These are phyloP conservation scores for Lepidopterella palustris DNA, from an alignment of 495 filamentous ascomycete genomes.

Conservation along the genomic window DNA sequence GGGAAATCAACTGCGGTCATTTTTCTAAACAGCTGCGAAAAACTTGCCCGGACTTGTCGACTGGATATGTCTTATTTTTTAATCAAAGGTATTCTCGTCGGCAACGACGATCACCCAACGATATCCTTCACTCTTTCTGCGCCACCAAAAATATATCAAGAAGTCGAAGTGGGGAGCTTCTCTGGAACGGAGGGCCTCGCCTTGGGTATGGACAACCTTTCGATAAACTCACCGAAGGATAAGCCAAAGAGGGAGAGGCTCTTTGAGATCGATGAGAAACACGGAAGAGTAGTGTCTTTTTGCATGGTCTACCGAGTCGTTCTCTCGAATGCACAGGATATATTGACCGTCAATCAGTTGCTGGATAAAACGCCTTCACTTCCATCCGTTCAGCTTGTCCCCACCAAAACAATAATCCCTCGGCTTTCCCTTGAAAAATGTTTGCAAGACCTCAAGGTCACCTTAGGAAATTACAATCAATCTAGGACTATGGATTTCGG, in stretches of 20 bases:
- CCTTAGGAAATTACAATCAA: neutral
- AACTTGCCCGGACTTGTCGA: slow-evolving; percentile 1
- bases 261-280: neutral
- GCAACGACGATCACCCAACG: slow-evolving; percentile 12
- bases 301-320: slow-evolving; percentile 1
- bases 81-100: slow-evolving; percentile 20
- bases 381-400: neutral
- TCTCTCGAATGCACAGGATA: neutral
- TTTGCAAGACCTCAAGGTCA: neutral
- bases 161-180: neutral
- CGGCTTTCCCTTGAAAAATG: neutral
- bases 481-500: neutral
- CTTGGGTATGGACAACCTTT: neutral
- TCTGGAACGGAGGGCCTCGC: neutral
- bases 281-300: neutral
- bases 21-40: neutral
- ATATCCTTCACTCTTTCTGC: slow-evolving; percentile 14
- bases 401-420: neutral
- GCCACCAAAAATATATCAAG: slow-evolving; percentile 25
- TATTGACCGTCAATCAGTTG: neutral
- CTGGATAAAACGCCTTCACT: neutral
- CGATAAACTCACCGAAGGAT: neutral
- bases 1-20: slow-evolving; percentile 19
- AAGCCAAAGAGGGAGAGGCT: neutral
- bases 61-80: slow-evolving; percentile 26